phyloP scores from a whole-genome alignment of 73 alveolate species.

The Paramecium sonneborni region DNA sequence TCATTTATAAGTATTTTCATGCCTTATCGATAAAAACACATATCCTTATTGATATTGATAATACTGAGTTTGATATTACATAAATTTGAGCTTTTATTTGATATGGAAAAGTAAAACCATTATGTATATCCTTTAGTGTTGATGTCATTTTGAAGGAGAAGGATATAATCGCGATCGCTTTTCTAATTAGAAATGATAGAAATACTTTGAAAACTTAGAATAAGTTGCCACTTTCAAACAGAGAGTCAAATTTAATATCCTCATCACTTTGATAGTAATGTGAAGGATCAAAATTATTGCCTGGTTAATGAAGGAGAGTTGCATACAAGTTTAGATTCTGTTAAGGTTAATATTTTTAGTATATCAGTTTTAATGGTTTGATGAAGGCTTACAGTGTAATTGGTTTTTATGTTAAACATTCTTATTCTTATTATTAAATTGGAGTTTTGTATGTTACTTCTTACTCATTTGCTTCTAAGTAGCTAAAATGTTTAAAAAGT shows the following conservation, averaged over 20 bases:
- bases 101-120: constrained; percentile 83
- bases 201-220: constrained; percentile 69
- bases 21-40: constrained; percentile 88
- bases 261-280: constrained; percentile 54
- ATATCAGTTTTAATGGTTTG: neutral
- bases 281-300: neutral
- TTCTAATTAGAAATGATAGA: constrained; percentile 33
- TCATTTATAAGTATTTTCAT: constrained; percentile 89
- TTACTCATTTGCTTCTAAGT: neutral
- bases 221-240: constrained; percentile 89
- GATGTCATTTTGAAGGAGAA: constrained; percentile 82
- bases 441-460: neutral
- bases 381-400: neutral
- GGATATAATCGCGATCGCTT: constrained; percentile 73
- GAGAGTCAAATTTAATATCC: constrained; percentile 80
- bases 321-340: neutral
- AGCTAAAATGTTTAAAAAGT: neutral
- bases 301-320: neutral
- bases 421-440: neutral
- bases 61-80: constrained; percentile 75
- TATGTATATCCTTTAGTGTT: constrained; percentile 90
- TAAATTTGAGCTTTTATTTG: neutral
- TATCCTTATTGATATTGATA: constrained; percentile 77
- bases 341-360: constrained; percentile 44
- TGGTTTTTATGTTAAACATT: neutral